Percentiles rank a stretch among this genome's conserved stretches.
Conservation (phyloP, 2,329 filamentous ascomycete genomes). For the Alternaria sp. region DNA sequence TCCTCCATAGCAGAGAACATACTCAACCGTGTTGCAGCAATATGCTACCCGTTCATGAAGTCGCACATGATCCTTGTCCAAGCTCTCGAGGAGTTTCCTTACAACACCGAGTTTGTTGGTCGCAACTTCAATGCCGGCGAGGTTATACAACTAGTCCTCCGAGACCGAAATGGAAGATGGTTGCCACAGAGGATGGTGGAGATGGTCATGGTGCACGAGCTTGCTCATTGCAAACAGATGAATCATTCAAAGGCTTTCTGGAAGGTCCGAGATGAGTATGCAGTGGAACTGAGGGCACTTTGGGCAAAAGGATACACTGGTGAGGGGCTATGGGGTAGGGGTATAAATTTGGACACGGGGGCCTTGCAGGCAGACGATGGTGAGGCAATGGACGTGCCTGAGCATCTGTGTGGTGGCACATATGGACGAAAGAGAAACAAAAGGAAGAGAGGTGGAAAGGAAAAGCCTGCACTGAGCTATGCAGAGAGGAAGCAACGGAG, state of each 20-base stretch:
- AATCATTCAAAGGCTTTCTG: constrained; percentile 86
- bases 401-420: constrained; percentile 83
- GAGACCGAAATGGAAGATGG: constrained; percentile 72
- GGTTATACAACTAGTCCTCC: constrained; percentile 84
- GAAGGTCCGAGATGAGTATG: constrained; percentile 78
- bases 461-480: constrained; percentile 66
- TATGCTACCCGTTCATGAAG: constrained; percentile 73
- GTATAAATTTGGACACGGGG: constrained; percentile 66
- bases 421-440: constrained; percentile 68
- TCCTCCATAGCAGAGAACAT: constrained; percentile 44
- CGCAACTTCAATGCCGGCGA: constrained; percentile 93
- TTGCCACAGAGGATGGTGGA: constrained; percentile 84
- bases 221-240: constrained; percentile 91
- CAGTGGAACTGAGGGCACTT: constrained; percentile 73
- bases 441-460: constrained; percentile 54
- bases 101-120: constrained; percentile 83
- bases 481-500: constrained; percentile 76
- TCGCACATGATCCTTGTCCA: constrained; percentile 57
- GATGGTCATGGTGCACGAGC: constrained; percentile 95
- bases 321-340: constrained; percentile 84
- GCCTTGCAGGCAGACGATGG: constrained; percentile 34
- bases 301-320: constrained; percentile 78
- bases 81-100: constrained; percentile 79
- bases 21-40: constrained; percentile 62
- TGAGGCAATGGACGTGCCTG: constrained; percentile 42